Evolutionary conservation across 768 basidiomycete genomes (phyloP).

Genomic region (Piloderma croceum): DNA sequence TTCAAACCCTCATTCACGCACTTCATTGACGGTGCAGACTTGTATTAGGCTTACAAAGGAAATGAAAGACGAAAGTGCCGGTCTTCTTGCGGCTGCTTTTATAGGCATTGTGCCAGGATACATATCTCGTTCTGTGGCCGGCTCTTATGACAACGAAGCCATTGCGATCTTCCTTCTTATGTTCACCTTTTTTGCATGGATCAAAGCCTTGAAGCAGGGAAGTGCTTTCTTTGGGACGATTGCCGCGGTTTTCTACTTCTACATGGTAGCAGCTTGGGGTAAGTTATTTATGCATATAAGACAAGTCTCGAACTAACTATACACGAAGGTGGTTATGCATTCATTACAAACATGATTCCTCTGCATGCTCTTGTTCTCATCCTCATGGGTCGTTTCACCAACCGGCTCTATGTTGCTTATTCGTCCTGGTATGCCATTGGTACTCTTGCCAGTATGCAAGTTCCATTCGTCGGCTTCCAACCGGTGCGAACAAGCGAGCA

Average conservation of each 20-base stretch:
- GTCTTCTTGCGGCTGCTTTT: constrained; percentile 94
- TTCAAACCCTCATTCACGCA: neutral
- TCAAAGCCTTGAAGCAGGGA: constrained; percentile 90
- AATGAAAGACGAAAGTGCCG: constrained; percentile 92
- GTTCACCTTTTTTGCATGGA: constrained; percentile 98
- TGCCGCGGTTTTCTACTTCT: constrained; percentile 96
- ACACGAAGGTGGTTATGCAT: constrained; percentile 83
- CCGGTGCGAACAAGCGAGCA: constrained; percentile 97
- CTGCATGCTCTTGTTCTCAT: constrained; percentile 91
- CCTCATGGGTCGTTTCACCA: constrained; percentile 93
- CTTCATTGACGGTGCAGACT: neutral
- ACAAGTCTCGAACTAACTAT: constrained; percentile 3
- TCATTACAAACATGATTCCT: constrained; percentile 99
- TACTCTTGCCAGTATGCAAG: constrained; percentile 97
- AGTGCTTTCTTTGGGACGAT: constrained; percentile 87
- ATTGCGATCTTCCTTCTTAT: constrained; percentile 99
- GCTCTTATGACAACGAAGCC: constrained; percentile 99
- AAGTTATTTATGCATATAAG: constrained; percentile 17
- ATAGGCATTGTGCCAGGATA: constrained; percentile 98
- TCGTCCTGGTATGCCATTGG: constrained; percentile 98
- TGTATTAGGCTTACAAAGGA: constrained; percentile 84
- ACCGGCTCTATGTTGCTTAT: constrained; percentile 89
- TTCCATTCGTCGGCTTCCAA: constrained; percentile 98
- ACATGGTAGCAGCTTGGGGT: constrained; percentile 99
- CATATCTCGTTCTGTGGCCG: constrained; percentile 97